phyloP scores from a whole-genome alignment of 225 moss, liverwort and hornwort genomes.

The Thuidium tamariscinum region DNA sequence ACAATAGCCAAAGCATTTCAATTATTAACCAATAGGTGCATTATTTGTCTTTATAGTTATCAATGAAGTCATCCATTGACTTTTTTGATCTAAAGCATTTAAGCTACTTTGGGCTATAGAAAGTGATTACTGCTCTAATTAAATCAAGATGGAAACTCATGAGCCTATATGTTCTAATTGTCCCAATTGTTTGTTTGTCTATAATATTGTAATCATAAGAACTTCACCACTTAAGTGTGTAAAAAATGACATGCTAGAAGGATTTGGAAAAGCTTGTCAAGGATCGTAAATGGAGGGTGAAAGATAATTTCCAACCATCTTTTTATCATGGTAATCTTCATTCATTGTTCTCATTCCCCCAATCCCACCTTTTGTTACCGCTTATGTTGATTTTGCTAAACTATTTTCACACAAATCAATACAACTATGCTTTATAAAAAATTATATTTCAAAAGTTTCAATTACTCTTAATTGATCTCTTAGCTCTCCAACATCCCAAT shows the following conservation, averaged over 20 bases:
- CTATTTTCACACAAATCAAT: accelerated
- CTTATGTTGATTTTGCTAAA: background rate
- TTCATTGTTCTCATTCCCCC: accelerated
- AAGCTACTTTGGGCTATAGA: accelerated
- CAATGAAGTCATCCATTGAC: background rate
- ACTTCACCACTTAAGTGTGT: accelerated
- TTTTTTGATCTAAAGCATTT: no score
- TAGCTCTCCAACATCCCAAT: no score
- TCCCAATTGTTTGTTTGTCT: background rate
- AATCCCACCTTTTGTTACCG: accelerated
- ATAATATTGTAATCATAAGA: background rate
- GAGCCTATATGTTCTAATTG: background rate
- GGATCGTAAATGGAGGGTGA: accelerated
- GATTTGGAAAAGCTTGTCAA: accelerated
- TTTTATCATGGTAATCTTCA: accelerated
- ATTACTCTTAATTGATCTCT: no score
- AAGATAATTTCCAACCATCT: accelerated
- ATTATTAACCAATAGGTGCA: background rate
- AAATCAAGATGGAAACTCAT: accelerated
- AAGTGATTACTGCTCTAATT: accelerated
- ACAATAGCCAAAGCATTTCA: accelerated
- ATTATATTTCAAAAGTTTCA: no score
- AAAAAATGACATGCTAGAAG: accelerated
- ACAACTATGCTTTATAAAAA: accelerated
- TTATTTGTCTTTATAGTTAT: background rate